Evolutionary conservation across 2,329 filamentous ascomycete genomes (phyloP).

Genomic region (Lachnellula subtilissima): DNA sequence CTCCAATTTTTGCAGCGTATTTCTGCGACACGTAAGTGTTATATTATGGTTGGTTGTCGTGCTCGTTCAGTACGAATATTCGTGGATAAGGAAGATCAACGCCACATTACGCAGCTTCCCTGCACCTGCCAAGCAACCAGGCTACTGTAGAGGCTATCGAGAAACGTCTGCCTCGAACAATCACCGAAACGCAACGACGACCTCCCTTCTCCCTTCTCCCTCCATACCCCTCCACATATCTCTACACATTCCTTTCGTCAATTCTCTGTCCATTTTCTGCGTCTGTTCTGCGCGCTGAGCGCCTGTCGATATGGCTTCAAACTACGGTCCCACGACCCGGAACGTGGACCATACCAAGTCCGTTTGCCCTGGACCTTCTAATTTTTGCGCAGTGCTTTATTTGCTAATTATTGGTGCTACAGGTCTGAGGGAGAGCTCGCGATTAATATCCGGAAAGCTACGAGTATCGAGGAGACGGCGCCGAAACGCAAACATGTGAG

Average conservation of each 20-base stretch:
- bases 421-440: slow-evolving; percentile 66
- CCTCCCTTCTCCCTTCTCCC: neutral
- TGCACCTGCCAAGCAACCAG: slow-evolving; percentile 5
- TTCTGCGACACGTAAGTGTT: no score
- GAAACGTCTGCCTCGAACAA: slow-evolving; percentile 1
- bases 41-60: neutral
- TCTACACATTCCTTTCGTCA: neutral
- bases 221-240: neutral
- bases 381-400: neutral
- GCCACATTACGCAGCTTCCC: slow-evolving; percentile 23
- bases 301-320: slow-evolving; percentile 25
- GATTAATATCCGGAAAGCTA: slow-evolving; percentile 67
- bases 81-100: neutral
- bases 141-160: neutral
- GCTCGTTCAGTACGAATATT: neutral
- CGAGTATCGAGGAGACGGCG: slow-evolving; percentile 62
- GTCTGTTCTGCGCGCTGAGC: slow-evolving; percentile 14
- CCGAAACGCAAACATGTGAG: slow-evolving; percentile 90
- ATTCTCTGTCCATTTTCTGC: neutral
- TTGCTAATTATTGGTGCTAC: slow-evolving; percentile 12
- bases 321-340: slow-evolving; percentile 28
- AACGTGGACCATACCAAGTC: slow-evolving; percentile 33
- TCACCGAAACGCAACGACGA: no score
- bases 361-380: slow-evolving; percentile 15
- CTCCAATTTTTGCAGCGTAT: neutral